phyloP scores from a whole-genome alignment of 179 eudicot genomes.

The Camellia oleifera region DNA sequence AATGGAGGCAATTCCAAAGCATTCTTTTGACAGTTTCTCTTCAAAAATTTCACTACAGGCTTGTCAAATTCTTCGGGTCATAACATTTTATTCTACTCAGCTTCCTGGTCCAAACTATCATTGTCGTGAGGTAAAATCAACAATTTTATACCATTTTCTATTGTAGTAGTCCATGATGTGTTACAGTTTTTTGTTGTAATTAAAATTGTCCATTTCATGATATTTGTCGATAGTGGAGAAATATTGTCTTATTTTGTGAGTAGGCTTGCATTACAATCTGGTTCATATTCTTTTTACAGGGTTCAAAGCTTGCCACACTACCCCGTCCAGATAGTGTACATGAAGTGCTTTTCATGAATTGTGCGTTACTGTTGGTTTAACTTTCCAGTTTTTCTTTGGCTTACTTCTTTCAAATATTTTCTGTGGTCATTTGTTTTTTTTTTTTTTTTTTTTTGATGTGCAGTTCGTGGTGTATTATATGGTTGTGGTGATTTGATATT shows the following conservation, averaged over 20 bases:
- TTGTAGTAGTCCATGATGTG: not conserved
- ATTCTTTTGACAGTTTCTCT: not conserved
- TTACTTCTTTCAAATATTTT: not conserved
- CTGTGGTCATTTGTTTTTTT: slow-evolving; percentile 4
- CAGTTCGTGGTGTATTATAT: slow-evolving; percentile 80
- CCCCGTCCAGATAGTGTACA: slow-evolving; percentile 57
- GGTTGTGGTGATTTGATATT: slow-evolving; percentile 99
- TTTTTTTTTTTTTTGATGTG: slow-evolving; percentile 11
- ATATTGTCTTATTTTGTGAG: not conserved
- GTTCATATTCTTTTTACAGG: slow-evolving; percentile 37
- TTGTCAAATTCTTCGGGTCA: slow-evolving; percentile 56
- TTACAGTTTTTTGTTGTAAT: not conserved
- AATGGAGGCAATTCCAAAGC: not conserved
- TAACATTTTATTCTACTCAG: slow-evolving; percentile 88
- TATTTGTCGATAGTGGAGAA: not conserved
- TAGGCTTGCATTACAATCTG: not conserved
- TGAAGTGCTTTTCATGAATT: slow-evolving; percentile 60
- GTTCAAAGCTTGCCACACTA: slow-evolving; percentile 69
- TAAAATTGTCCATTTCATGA: not conserved
- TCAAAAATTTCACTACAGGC: slow-evolving; percentile 28
- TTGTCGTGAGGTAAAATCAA: slow-evolving; percentile 70
- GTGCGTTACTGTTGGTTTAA: slow-evolving; percentile 36
- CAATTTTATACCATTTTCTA: not conserved
- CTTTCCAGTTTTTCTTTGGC: not conserved
- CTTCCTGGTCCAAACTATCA: slow-evolving; percentile 97